phyloP scores from a whole-genome alignment of 805 yeast species.

The Saturnispora saitoi region DNA sequence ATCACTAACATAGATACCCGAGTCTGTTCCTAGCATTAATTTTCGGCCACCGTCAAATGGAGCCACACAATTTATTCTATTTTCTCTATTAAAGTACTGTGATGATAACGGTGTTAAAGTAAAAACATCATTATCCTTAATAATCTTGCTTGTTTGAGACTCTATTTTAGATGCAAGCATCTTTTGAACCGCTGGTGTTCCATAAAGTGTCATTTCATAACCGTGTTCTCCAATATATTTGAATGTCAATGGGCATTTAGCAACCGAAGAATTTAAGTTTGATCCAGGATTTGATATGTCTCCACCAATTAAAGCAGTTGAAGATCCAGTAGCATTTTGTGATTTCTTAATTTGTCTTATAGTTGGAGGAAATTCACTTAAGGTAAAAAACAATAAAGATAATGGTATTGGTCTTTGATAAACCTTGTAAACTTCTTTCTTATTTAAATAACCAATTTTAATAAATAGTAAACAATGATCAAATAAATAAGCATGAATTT shows the following conservation, averaged over 20 bases:
- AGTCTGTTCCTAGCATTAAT: conserved; percentile 81
- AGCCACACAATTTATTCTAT: conserved; percentile 82
- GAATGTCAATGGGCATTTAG: conserved; percentile 42
- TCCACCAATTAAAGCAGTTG: conserved; percentile 22
- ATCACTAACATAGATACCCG: conserved; percentile 81
- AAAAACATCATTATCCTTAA: conserved; percentile 69
- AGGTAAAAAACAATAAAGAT: conserved; percentile 63
- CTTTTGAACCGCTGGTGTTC: conserved; percentile 59
- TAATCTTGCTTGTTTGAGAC: conserved; percentile 66
- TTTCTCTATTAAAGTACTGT: conserved; percentile 61
- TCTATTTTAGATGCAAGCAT: conserved; percentile 73
- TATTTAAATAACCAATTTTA: conserved; percentile 76
- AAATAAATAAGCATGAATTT: conserved; percentile 75
- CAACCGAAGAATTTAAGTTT: conserved; percentile 18
- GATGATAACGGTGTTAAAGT: conserved; percentile 69
- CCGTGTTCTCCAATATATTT: conserved; percentile 46
- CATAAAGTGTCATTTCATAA: conserved; percentile 45
- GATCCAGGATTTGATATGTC: conserved; percentile 15
- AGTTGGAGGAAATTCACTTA: conserved; percentile 72
- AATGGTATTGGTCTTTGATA: conserved; percentile 82
- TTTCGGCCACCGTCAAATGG: conserved; percentile 94
- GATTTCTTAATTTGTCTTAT: conserved; percentile 37
- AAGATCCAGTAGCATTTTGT: conserved; percentile 30
- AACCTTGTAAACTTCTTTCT: conserved; percentile 85
- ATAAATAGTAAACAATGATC: conserved; percentile 85